A percentile compares a stretch with the other conserved stretches of the same genome.
Conservation (phyloP, 441 rosid genomes). For the Adansonia madagascariensis region DNA sequence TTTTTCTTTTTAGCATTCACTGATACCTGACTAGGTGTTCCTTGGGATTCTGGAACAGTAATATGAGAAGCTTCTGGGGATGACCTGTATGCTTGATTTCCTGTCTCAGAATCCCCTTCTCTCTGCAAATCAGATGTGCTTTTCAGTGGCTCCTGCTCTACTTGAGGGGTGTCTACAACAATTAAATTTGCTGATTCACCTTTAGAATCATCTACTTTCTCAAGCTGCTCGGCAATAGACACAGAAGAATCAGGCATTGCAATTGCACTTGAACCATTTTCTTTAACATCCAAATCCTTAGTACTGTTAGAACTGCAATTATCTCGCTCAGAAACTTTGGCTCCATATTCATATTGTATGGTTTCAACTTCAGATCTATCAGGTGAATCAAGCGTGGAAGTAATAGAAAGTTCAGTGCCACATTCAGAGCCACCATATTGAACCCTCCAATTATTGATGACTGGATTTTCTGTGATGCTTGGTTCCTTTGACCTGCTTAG, state of each 20-base stretch:
- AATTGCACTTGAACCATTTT: slow-evolving; percentile 37
- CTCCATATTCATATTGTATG: slow-evolving; percentile 43
- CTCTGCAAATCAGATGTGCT: slow-evolving; percentile 44
- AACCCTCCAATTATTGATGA: slow-evolving; percentile 31
- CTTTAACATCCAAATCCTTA: slow-evolving; percentile 45
- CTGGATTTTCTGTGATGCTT: slow-evolving; percentile 39
- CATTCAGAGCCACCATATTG: slow-evolving; percentile 77
- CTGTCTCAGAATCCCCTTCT: slow-evolving; percentile 43
- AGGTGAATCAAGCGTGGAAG: slow-evolving; percentile 88
- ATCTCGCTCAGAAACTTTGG: slow-evolving; percentile 46
- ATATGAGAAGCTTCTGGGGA: slow-evolving; percentile 68
- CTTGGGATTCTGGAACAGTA: slow-evolving; percentile 73
- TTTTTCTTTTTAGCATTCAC: slow-evolving; percentile 53
- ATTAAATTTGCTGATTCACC: slow-evolving; percentile 41
- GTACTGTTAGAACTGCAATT: slow-evolving; percentile 30
- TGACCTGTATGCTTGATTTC: slow-evolving; percentile 44
- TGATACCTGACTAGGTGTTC: slow-evolving; percentile 87
- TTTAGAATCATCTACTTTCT: slow-evolving; percentile 38
- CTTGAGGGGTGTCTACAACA: slow-evolving; percentile 37
- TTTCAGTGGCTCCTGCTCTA: slow-evolving; percentile 42
- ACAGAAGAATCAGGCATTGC: slow-evolving; percentile 35
- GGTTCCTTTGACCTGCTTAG: slow-evolving; percentile 19
- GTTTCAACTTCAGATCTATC: slow-evolving; percentile 62
- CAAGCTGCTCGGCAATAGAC: slow-evolving; percentile 39
- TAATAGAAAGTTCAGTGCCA: slow-evolving; percentile 86